Percentiles rank a stretch among this genome's conserved stretches.
Conservation (phyloP, 2,329 filamentous ascomycete species). For the Graphiopsis chlorocephala region DNA sequence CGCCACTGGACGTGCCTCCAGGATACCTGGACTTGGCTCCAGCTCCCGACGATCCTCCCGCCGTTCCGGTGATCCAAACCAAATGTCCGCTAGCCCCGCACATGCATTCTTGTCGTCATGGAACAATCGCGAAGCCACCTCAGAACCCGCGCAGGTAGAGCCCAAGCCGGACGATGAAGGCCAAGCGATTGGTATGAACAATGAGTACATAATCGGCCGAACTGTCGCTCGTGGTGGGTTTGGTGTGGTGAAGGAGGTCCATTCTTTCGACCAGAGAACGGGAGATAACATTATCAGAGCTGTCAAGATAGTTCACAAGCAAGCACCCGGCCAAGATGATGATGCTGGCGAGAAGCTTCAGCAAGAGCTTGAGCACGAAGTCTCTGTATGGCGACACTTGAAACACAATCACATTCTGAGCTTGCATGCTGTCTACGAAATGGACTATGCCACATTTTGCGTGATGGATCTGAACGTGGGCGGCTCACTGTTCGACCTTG, state of each 20-base stretch:
- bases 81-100: conserved; percentile 32
- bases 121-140: conserved; percentile 21
- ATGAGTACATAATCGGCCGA: conserved; percentile 65
- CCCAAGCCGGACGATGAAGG: conserved; percentile 64
- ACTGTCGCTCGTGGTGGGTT: conserved; percentile 66
- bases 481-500: conserved; percentile 62
- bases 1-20: conserved; percentile 17
- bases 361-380: conserved; percentile 67
- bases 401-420: conserved; percentile 61
- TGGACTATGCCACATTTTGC: conserved; percentile 66
- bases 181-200: conserved; percentile 59
- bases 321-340: conserved; percentile 54
- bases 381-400: conserved; percentile 65
- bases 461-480: conserved; percentile 64
- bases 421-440: conserved; percentile 63
- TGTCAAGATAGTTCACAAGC: conserved; percentile 66
- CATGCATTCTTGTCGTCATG: conserved; percentile 33
- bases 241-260: conserved; percentile 65
- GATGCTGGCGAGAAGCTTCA: conserved; percentile 63
- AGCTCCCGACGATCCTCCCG: conserved; percentile 27
- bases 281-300: conserved; percentile 56
- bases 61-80: conserved; percentile 26
- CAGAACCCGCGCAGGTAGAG: conserved; percentile 26
- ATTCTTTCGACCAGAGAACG: conserved; percentile 51
- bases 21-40: conserved; percentile 21